Base-by-base conservation (phyloP, 106 monocot genomes). In the Dioscorea alata region DNA sequence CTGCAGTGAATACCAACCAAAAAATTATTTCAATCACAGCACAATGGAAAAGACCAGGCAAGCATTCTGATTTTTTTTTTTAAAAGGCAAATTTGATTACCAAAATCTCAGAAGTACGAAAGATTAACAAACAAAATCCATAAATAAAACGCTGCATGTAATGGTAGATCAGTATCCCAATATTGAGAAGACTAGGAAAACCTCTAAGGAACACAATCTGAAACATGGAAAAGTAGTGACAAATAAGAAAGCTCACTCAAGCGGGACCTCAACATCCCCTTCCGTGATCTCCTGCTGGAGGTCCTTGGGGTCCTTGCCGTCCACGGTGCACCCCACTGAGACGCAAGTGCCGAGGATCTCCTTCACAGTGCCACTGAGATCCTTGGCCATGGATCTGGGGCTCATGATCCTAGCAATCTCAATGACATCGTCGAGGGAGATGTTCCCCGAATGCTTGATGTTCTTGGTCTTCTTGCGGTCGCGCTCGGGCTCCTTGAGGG, bases 401-500 rank as follows among this genome's bases (percentile, higher is more conserved):
- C 49, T 33, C 71, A 71, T 71, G 60, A 59, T 19, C 15, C 71
- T 16, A 12, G 61, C 60, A 23, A 61, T 61, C 49, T 71, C 71
- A 24, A 71, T 57, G 23, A 71, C 71, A 57, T 65, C 73, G 22
- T 62, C 65, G 16, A 65, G 24, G 50, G 64, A 24, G 67, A 79
- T 79, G 73, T 73, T 79, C 35, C 78, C 78, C 19, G 16, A 59
- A 59, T 79, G 78, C 67, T 79, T 79, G 59, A 79, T 79, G 68
- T 71, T 71, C 71, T 71, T 71, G 24, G 50, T 50, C 71, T 71
- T 71, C 71, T 71, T 71, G 28, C 79, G 67, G 62, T 79, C 79
- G 25, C 79, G 65, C 73, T 79, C 79, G 10, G 79, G 79, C 79
- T 79, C 79, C 68, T 79, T 79, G 69, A 79, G 69, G 2, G 79